Conservation (phyloP, 2,329 filamentous ascomycete genomes). For the Botrytis fabae region DNA sequence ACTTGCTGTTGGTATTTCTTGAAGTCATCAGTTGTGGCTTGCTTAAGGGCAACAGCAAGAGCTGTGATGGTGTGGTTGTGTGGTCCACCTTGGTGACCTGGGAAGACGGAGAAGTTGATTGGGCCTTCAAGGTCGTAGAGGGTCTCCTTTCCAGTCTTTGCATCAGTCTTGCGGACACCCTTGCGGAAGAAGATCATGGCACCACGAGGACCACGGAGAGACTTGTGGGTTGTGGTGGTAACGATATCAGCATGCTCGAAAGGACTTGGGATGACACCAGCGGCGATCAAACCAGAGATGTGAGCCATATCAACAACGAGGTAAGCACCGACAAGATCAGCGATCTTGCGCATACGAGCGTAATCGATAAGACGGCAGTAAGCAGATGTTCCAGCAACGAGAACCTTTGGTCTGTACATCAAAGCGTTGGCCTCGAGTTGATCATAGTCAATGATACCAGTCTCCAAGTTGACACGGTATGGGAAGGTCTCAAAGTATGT, state of each 20-base stretch:
- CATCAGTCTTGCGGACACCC: constrained; percentile 84
- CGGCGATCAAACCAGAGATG: constrained; percentile 93
- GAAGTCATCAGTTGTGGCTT: constrained; percentile 89
- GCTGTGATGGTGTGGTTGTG: constrained; percentile 99
- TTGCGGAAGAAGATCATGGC: constrained; percentile 99
- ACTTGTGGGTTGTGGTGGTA: constrained; percentile 99
- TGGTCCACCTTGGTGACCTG: constrained; percentile 95
- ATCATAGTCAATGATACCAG: constrained; percentile 97
- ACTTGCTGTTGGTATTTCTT: constrained; percentile 92
- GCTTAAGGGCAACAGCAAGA: constrained; percentile 89
- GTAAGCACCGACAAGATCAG: constrained; percentile 90
- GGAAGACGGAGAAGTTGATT: constrained; percentile 99
- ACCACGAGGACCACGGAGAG: constrained; percentile 91
- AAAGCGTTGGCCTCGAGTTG: constrained; percentile 84
- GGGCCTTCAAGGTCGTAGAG: constrained; percentile 92
- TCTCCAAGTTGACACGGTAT: constrained; percentile 85
- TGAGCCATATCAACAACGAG: constrained; percentile 98
- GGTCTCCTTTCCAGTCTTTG: constrained; percentile 86
- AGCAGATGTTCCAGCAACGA: constrained; percentile 94
- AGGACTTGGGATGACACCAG: constrained; percentile 88
- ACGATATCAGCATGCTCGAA: constrained; percentile 94
- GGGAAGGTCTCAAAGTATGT: constrained; percentile 99
- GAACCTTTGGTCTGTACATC: constrained; percentile 92
- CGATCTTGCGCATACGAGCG: constrained; percentile 91
- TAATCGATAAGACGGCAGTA: constrained; percentile 99